These are phyloP conservation scores for Stentor coeruleus DNA, from an alignment of 73 alveolate genomes.

Conservation along the genomic window DNA sequence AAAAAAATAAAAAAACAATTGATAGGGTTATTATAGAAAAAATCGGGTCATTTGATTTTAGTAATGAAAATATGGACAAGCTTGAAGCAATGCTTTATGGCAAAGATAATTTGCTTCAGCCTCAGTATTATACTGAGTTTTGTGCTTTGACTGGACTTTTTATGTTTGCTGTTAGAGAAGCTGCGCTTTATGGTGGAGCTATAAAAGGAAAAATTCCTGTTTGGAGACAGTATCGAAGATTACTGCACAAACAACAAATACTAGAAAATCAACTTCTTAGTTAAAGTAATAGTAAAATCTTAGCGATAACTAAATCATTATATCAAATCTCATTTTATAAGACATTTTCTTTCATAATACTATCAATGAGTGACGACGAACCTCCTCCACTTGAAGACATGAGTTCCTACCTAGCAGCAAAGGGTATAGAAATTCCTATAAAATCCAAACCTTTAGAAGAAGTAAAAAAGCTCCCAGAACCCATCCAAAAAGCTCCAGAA, in stretches of 20 bases:
- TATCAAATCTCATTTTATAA: neutral
- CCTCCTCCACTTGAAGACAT: slow-evolving; percentile 23
- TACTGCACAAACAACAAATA: neutral
- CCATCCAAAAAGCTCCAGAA: neutral
- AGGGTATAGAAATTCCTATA: neutral
- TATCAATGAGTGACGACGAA: slow-evolving; percentile 19
- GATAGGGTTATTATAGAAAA: neutral
- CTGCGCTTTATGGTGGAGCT: slow-evolving; percentile 24
- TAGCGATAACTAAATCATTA: too few species aligned
- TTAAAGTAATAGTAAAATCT: neutral
- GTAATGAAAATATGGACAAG: slow-evolving; percentile 15
- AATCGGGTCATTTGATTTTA: neutral
- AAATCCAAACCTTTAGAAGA: neutral
- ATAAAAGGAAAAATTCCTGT: slow-evolving; percentile 18
- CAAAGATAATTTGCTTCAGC: neutral
- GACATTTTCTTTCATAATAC: too few species aligned
- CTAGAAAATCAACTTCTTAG: neutral
- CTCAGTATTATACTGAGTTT: slow-evolving; percentile 22
- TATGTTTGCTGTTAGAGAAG: slow-evolving; percentile 16
- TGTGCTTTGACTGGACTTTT: slow-evolving; percentile 24
- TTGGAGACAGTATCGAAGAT: slow-evolving; percentile 15
- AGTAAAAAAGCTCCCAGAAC: neutral
- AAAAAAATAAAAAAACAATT: slow-evolving; percentile 14
- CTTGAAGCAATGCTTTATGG: neutral
- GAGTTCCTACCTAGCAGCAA: neutral